Evolutionary conservation across 306 rosid genomes (phyloP).

Genomic region (Cyamopsis tetragonoloba): DNA sequence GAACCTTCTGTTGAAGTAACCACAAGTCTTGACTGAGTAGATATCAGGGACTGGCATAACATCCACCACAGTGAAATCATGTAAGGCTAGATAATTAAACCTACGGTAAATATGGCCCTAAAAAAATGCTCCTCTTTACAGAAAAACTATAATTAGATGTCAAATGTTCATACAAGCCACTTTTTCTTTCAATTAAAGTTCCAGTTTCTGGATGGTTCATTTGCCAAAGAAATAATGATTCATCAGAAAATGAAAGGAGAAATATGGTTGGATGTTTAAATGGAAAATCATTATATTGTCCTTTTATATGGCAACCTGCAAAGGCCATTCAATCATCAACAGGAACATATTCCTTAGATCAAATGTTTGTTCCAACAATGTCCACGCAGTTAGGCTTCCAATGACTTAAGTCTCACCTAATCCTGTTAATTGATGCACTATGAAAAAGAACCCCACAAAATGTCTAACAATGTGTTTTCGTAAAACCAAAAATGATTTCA

Average conservation of each 20-base stretch:
- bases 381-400: slow-evolving; percentile 8
- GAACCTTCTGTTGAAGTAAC: slow-evolving; percentile 68
- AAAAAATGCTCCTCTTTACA: slow-evolving; percentile 1
- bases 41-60: slow-evolving; percentile 79
- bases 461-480: slow-evolving; percentile 2
- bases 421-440: background rate
- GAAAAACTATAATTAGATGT: slow-evolving; percentile 18
- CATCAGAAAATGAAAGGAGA: slow-evolving; percentile 10
- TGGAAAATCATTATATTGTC: background rate
- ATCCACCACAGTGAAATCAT: slow-evolving; percentile 28
- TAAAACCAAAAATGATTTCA: background rate
- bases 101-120: slow-evolving; percentile 4
- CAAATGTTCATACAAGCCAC: slow-evolving; percentile 5
- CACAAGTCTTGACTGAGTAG: slow-evolving; percentile 91
- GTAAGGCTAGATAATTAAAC: slow-evolving; percentile 21
- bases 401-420: background rate
- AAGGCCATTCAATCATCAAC: slow-evolving; percentile 5
- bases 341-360: background rate
- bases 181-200: background rate
- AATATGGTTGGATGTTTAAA: slow-evolving; percentile 6
- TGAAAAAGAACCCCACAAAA: slow-evolving; percentile 6
- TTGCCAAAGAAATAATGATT: slow-evolving; percentile 6
- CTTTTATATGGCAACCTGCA: background rate
- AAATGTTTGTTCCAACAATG: background rate
- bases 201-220: slow-evolving; percentile 14